Conservation (phyloP, 2,329 filamentous ascomycete genomes). For the Davidsoniella virescens region DNA sequence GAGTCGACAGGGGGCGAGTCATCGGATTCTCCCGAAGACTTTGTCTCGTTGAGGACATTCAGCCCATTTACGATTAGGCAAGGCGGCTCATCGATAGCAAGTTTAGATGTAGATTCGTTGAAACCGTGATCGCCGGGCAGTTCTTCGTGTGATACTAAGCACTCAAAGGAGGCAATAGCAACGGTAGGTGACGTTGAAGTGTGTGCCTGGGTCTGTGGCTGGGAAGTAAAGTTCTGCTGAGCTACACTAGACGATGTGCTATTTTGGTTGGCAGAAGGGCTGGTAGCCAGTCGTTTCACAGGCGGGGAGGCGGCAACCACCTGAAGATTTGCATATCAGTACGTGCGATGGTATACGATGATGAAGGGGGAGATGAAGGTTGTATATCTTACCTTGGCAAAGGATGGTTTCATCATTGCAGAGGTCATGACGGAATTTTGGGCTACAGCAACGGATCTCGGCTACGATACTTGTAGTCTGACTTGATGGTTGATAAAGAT, state of each 20-base stretch:
- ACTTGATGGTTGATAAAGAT: too few relatives aligned
- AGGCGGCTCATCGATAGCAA: slow-evolving; percentile 1
- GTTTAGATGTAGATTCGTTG: slow-evolving; percentile 1
- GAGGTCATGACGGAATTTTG: slow-evolving; percentile 26
- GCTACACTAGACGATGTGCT: background rate
- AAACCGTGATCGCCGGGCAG: slow-evolving; percentile 13
- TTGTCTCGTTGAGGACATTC: slow-evolving; percentile 7
- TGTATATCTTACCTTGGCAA: slow-evolving; percentile 49
- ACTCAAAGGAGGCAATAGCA: too few relatives aligned
- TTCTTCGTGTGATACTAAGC: too few relatives aligned
- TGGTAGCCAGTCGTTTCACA: slow-evolving; percentile 8
- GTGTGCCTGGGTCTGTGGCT: slow-evolving; percentile 13
- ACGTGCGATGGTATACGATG: too few relatives aligned
- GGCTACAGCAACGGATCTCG: too few relatives aligned
- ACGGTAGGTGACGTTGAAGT: too few relatives aligned
- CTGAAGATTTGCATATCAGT: slow-evolving; percentile 18
- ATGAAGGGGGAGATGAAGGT: background rate
- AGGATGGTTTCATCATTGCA: slow-evolving; percentile 42
- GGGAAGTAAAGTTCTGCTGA: background rate
- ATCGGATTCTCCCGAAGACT: slow-evolving; percentile 31
- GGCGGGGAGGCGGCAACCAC: slow-evolving; percentile 28
- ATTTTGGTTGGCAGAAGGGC: background rate
- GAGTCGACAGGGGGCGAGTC: slow-evolving; percentile 46
- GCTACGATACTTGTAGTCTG: too few relatives aligned
- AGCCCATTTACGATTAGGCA: slow-evolving; percentile 1